These are phyloP conservation scores for Paramecium octaurelia DNA, from an alignment of 73 alveolate species.

Conservation along the genomic window DNA sequence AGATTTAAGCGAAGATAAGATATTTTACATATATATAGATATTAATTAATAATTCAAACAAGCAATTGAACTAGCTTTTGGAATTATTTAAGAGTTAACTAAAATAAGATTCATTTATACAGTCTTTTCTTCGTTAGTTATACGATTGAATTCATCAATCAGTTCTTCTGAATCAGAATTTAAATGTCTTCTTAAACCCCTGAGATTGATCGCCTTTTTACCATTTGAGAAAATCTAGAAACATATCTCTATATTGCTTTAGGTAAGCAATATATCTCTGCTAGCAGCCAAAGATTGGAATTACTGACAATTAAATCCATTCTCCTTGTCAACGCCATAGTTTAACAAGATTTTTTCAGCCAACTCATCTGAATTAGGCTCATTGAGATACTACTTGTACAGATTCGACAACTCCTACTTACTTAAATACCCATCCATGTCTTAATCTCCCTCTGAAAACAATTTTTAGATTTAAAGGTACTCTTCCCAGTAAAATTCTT, in stretches of 20 bases:
- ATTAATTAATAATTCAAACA: neutral
- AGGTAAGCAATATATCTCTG: neutral
- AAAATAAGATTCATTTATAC: neutral
- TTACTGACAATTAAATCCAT: neutral
- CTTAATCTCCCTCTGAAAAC: neutral
- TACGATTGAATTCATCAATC: neutral
- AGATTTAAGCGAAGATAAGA: neutral
- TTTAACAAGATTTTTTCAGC: neutral
- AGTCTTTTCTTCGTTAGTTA: neutral
- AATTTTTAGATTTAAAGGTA: neutral
- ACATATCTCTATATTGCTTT: neutral
- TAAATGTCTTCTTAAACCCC: neutral
- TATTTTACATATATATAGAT: too few relatives aligned
- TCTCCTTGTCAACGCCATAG: neutral
- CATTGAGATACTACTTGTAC: neutral
- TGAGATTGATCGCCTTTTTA: neutral
- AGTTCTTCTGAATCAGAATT: neutral
- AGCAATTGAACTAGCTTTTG: neutral
- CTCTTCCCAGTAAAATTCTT: conserved; percentile 4
- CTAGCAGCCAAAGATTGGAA: neutral
- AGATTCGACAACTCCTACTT: neutral
- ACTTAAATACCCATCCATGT: neutral
- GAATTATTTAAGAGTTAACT: neutral
- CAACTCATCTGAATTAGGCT: neutral
- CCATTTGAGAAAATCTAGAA: neutral